A percentile compares a stretch with the other conserved stretches of the same genome.
Conservation (phyloP, 106 monocot species). For the Dactylorhiza incarnata region DNA sequence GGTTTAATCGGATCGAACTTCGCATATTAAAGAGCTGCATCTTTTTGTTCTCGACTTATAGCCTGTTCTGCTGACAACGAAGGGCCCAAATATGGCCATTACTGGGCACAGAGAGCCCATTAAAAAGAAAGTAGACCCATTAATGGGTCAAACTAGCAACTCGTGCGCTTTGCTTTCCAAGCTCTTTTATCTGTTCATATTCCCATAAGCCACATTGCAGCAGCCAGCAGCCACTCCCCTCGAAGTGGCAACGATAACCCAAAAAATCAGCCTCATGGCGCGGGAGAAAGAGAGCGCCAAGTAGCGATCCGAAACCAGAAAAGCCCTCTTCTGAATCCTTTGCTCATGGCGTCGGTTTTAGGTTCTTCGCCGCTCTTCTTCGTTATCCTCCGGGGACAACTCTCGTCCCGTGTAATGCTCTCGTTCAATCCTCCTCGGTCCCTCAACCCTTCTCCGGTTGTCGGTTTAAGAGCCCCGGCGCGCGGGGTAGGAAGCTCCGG, state of each 20-base stretch:
- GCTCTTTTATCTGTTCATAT: background rate
- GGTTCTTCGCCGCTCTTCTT: background rate
- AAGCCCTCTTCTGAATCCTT: background rate
- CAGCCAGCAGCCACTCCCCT: background rate
- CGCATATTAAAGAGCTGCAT: too few species aligned
- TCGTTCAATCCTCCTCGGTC: background rate
- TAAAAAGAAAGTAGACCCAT: too few species aligned
- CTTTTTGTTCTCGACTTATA: too few species aligned
- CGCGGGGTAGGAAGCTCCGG: background rate
- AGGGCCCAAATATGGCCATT: too few species aligned
- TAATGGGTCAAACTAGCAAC: too few species aligned
- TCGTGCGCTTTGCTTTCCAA: too few species aligned
- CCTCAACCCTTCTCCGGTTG: background rate
- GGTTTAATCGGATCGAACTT: too few species aligned
- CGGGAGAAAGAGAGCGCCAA: background rate
- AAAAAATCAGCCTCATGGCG: background rate
- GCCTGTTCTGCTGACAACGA: too few species aligned
- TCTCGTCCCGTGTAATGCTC: background rate
- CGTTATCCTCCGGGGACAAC: background rate
- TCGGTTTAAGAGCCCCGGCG: background rate
- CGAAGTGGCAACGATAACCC: background rate
- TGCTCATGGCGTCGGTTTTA: conserved; percentile 5
- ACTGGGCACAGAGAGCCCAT: too few species aligned
- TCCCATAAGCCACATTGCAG: background rate
- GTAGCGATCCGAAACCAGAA: background rate